Evolutionary conservation across 129 eudicot species (phyloP), one percentile per base, ranked within the genome.

Genomic region (Saposhnikovia divaricata): DNA sequence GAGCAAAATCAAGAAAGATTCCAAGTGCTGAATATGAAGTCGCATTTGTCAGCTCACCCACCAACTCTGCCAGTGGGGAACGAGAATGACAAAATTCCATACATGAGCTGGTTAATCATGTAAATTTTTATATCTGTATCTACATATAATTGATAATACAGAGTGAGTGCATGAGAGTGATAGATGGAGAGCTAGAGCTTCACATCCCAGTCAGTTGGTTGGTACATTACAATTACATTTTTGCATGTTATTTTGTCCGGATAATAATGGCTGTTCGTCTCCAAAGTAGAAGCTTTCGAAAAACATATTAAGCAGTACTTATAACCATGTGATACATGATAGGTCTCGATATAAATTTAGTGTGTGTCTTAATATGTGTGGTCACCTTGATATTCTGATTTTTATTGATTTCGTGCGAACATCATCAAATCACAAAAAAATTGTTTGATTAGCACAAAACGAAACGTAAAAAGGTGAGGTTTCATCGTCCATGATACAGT

Each of bases 31-130:
- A 73, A 47, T 42, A 25, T 43, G 55, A 44, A 46, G 55, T 73
- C 53, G 76, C 76, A 18, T 10, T 10, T 72, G 77, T 73, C 77
- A 73, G 51, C 21, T 44, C 51, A 73, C 31, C 77, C 77, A 73
- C 77, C 77, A 73, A 73, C 77, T 73, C 77, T 43, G 55, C 77
- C 77, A 73, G 77, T 42, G 77, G 77, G 77, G 77, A 46, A 23
- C 19, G 19, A 73, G 77, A 9, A 73, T 46, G 55, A 69, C 21
- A 31, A 73, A 46, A 43, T 42, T 42, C 77, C 51, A 44, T 10
- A 21, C 25, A 38, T 44, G 55, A 73, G 55, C 55, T 73, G 77
- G 77, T 19, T 42, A 4, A 19, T 21, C 44, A 40, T 40, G 37
- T 34, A 34, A 34, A 73, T 16, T 37, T 23, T 28, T 15, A 0